Percentiles rank a stretch among this genome's conserved stretches.
Evolutionary conservation across 257 asterid species (phyloP).

Genomic region (Coffea canephora): DNA sequence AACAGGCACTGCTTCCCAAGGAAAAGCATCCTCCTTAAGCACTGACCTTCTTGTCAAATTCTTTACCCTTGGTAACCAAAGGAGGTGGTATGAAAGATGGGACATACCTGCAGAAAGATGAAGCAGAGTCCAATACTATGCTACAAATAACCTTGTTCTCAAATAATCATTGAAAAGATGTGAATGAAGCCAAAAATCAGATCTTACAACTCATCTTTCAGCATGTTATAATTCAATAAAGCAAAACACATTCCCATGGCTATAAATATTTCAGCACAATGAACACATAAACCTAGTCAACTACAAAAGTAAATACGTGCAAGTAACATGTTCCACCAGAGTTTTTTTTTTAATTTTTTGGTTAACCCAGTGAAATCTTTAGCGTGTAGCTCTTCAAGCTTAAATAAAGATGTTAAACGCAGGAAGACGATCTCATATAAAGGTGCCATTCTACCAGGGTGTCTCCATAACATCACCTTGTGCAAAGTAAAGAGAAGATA

Average conservation of each 20-base stretch:
- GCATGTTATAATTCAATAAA: neutral
- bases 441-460: no score
- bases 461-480: no score
- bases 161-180: neutral
- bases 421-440: neutral
- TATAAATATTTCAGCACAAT: neutral
- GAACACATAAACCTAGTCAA: neutral
- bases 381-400: neutral
- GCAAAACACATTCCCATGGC: neutral
- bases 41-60: conserved; percentile 76
- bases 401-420: neutral
- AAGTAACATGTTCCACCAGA: neutral
- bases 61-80: conserved; percentile 80
- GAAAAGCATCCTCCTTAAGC: conserved; percentile 12
- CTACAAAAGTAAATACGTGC: neutral
- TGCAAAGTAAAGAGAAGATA: no score
- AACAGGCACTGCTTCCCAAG: conserved; percentile 10
- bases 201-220: neutral
- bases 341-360: neutral
- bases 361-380: neutral
- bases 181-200: conserved; percentile 2
- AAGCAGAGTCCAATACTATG: conserved; percentile 52
- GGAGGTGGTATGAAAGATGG: conserved; percentile 96
- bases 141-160: conserved; percentile 29
- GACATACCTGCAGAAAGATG: conserved; percentile 82